Evolutionary conservation across 805 yeast genomes (phyloP), one percentile per base, ranked within the genome.

Genomic region (Monosporozyma aquatica): DNA sequence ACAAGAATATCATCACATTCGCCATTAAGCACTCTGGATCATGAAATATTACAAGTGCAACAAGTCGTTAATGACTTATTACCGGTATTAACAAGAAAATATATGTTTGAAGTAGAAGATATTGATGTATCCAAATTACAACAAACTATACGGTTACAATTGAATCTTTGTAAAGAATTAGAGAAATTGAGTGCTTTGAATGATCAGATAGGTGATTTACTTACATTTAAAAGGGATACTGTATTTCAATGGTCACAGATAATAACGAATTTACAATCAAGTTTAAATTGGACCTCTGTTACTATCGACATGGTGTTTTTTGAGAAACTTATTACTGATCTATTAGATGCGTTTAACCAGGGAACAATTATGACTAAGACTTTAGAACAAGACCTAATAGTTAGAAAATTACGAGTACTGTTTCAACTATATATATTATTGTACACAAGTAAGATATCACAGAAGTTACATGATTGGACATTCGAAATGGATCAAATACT

Each of bases 31-130:
- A n/a, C n/a, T n/a, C n/a, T n/a, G n/a, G n/a, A n/a, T n/a, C n/a
- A n/a, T 22, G 37, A 34, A 22, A 5, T 22, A 13, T 21, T 7
- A 13, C 17, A 14, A 25, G 3, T 27, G n/a, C 23, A 13, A 25
- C 30, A 15, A 15, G 17, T 13, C 5, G 9, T 37, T n/a, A 27
- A 37, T 25, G 18, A 39, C 2, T 14, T 40, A 5, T 40, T 40
- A 13, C 42, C 45, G 11, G 11, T 14, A 5, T n/a, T 39, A 24
- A 36, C 41, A 15, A 38, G 34, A 23, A 18, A 32, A 9, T 33
- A 23, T 15, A 21, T 43, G 28, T 43, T 43, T 23, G 44, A 42
- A 15, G 13, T 37, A 6, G 37, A 30, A 9, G 21, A 21, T 9
- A 11, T 30, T 18, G 27, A 42, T 21, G 29, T 21, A 13, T 7